phyloP scores from a whole-genome alignment of 768 basidiomycete genomes.

The Agaricus bisporus region DNA sequence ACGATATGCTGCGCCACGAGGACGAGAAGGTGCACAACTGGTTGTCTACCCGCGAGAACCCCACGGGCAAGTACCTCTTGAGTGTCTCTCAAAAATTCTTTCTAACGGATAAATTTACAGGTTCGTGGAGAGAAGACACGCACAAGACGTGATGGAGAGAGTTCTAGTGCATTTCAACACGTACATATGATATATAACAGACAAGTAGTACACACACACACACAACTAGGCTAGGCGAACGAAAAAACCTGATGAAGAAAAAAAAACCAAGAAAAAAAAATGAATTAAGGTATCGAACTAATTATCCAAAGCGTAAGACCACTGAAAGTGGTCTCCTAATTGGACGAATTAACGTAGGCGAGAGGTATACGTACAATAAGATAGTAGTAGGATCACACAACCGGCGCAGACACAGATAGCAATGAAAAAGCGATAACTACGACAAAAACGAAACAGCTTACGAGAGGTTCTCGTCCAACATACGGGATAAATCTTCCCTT shows the following conservation, averaged over 20 bases:
- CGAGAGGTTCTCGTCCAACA: slow-evolving; percentile 6
- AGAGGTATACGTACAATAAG: slow-evolving; percentile 6
- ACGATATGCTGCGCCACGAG: slow-evolving; percentile 23
- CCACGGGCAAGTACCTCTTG: slow-evolving; percentile 22
- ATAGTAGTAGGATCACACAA: not conserved
- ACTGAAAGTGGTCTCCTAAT: too few relatives aligned
- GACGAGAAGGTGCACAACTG: slow-evolving; percentile 22
- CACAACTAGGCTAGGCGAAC: not conserved
- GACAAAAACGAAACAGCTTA: not conserved
- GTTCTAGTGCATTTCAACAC: slow-evolving; percentile 22
- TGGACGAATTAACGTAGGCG: not conserved
- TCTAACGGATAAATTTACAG: slow-evolving; percentile 11
- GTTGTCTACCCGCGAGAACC: slow-evolving; percentile 29
- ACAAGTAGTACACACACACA: not conserved
- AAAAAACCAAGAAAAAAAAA: not conserved
- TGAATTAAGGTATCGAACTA: not conserved
- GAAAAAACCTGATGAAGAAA: not conserved
- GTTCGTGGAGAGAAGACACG: slow-evolving; percentile 27
- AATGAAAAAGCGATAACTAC: too few relatives aligned
- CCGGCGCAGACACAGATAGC: not conserved
- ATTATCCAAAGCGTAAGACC: not conserved
- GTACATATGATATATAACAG: slow-evolving; percentile 16
- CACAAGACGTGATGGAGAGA: slow-evolving; percentile 23
- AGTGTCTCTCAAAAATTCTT: not conserved
- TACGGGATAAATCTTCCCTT: slow-evolving; percentile 8